Conservation (phyloP, 2,329 filamentous ascomycete species). For the Cladosporium sp. region DNA sequence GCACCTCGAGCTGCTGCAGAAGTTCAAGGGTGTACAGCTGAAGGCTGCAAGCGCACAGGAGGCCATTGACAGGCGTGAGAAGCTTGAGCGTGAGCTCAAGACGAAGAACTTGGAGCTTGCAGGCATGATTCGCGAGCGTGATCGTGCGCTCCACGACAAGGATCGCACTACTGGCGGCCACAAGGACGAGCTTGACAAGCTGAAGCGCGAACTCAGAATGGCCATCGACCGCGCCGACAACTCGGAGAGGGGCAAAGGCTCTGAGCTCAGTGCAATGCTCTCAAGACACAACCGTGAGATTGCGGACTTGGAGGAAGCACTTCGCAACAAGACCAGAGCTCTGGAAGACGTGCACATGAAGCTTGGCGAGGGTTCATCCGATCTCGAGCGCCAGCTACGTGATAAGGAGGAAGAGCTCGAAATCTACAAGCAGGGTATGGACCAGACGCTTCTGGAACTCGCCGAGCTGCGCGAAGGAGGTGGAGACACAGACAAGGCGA, state of each 20-base stretch:
- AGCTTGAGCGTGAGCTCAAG: constrained; percentile 95
- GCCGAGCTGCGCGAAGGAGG: constrained; percentile 72
- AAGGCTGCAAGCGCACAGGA: constrained; percentile 97
- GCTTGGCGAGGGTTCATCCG: constrained; percentile 75
- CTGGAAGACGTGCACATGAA: constrained; percentile 81
- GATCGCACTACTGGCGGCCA: constrained; percentile 83
- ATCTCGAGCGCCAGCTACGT: constrained; percentile 79
- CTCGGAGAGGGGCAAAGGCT: constrained; percentile 87
- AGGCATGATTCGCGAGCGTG: constrained; percentile 96
- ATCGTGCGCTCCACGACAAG: constrained; percentile 89
- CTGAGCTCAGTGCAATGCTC: constrained; percentile 90
- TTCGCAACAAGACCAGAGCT: constrained; percentile 80
- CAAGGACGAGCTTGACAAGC: constrained; percentile 90
- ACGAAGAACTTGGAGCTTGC: constrained; percentile 98
- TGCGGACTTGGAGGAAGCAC: constrained; percentile 89
- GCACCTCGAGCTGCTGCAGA: constrained; percentile 90
- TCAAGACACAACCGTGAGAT: constrained; percentile 97
- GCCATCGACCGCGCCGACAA: constrained; percentile 91
- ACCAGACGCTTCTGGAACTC: constrained; percentile 88
- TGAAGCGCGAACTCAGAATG: constrained; percentile 89
- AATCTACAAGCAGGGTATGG: constrained; percentile 97
- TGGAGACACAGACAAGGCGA: constrained; percentile 69
- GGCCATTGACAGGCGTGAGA: constrained; percentile 91
- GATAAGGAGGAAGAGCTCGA: constrained; percentile 98
- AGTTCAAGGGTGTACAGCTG: constrained; percentile 92